Base-by-base conservation (phyloP, 495 filamentous ascomycete species). In the Immersiella caudata region DNA sequence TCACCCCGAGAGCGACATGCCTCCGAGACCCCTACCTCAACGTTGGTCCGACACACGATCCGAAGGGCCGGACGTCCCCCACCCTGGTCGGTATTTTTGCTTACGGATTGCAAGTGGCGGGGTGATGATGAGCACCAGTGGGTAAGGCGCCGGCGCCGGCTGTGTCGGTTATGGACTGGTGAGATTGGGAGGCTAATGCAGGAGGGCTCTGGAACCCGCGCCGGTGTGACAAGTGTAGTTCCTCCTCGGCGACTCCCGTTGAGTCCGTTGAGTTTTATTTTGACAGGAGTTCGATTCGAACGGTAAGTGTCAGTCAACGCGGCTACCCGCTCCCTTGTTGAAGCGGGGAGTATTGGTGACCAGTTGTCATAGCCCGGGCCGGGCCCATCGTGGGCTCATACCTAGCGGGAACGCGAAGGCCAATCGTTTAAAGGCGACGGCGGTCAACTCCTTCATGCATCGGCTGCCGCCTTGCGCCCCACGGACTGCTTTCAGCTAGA, bases 401-500 rank as follows among this genome's bases (percentile, higher is more conserved):
- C 5, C 40, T 12, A 46, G 14, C 40, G 40, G 40, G 11, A 46
- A 2, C 16, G 40, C 16, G 40, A 46, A 46, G 9, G 16, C 40
- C 40, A 6, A 46, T 46, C 11, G 40, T 2, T 4, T 12, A 5
- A 18, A 46, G 11, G 5, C 14, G 40, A 12, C 6, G 40, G 40
- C 40, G 40, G 40, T 46, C 40, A 46, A 18, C 40, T 46, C 40
- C 11, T 46, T 4, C 40, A 46, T 6, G 40, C 40, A 2, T 12
- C 11, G 40, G 16, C 9, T 12, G 40, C 9, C 9, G 40, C 16
- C 9, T 46, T 12, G 16, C 14, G 40, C 5, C 11, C 11, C 40
- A 5, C 29, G 29, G 12, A 11, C 52, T 58, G 29, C 33, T 65
- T 65, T 65, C 52, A 65, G 63, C 63, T 65, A 65, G 63, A 49